Evolutionary conservation across 2,329 filamentous ascomycete species (phyloP).

Genomic region (Colletotrichum costaricense): DNA sequence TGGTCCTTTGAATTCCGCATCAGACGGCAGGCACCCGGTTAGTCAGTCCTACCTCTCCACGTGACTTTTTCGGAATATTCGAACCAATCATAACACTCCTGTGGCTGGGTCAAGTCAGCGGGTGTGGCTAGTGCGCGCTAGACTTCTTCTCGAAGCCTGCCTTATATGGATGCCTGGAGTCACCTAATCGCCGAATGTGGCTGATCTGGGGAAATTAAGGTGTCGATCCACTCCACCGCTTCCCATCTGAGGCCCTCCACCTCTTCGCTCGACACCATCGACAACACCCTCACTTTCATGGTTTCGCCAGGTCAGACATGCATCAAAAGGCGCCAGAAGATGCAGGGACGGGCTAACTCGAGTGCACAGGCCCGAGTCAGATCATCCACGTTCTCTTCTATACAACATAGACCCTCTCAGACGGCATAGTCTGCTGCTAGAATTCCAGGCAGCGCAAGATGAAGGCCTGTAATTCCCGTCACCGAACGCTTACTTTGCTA

Average conservation of each 20-base stretch:
- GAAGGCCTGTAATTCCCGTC: not conserved
- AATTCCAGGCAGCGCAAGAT: not conserved
- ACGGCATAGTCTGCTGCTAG: too few relatives aligned
- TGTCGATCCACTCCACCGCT: not conserved
- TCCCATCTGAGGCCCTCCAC: slow-evolving; percentile 5
- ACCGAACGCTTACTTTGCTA: not conserved
- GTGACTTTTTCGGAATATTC: not conserved
- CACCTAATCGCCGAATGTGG: not conserved
- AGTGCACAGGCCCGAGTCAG: not conserved
- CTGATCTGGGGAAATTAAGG: slow-evolving; percentile 7
- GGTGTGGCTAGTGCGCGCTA: not conserved
- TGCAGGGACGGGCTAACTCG: not conserved
- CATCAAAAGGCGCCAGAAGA: not conserved
- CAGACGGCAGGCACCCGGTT: not conserved
- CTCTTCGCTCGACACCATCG: not conserved
- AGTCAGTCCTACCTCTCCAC: not conserved
- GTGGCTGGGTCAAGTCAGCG: not conserved
- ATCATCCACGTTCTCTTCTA: not conserved
- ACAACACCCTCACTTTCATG: not conserved
- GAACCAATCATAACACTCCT: not conserved
- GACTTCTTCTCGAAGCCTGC: slow-evolving; percentile 32
- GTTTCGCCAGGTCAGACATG: not conserved
- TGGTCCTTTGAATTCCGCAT: not conserved
- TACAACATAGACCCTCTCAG: too few relatives aligned
- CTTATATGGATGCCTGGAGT: slow-evolving; percentile 16